Evolutionary conservation across 139 green algal genomes (phyloP).

Genomic region (Chlamydomonas eustigma): DNA sequence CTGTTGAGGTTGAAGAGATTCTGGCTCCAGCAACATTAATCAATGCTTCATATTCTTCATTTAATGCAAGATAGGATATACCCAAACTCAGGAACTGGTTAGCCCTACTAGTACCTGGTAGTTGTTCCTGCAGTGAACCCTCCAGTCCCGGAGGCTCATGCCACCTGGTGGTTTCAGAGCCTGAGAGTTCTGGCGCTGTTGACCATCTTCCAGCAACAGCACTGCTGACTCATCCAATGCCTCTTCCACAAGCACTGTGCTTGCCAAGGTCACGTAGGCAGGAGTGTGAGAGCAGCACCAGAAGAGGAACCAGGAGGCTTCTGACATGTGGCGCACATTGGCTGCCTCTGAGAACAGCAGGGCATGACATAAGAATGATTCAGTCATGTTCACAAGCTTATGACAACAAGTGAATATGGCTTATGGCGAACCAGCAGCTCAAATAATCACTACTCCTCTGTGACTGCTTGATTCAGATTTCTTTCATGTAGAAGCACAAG

Average conservation of each 20-base stretch:
- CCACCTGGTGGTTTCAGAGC: not conserved
- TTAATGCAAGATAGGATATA: too few relatives aligned
- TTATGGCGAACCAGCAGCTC: not conserved
- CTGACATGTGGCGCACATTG: constrained; percentile 61
- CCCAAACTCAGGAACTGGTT: not conserved
- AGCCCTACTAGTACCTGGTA: not conserved
- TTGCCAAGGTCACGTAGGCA: not conserved
- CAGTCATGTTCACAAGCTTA: not conserved
- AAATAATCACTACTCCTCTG: too few relatives aligned
- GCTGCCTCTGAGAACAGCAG: not conserved
- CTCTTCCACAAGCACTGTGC: constrained; percentile 5
- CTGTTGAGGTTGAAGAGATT: too few relatives aligned
- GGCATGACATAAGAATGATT: not conserved
- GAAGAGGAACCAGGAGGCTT: constrained; percentile 80
- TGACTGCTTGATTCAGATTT: too few relatives aligned
- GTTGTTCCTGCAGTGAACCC: constrained; percentile 2
- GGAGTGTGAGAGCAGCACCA: constrained; percentile 22
- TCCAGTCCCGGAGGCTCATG: not conserved
- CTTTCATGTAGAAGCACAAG: too few relatives aligned
- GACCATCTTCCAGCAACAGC: not conserved
- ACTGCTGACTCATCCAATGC: not conserved
- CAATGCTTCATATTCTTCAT: too few relatives aligned
- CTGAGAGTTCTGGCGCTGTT: not conserved
- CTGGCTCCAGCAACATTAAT: too few relatives aligned
- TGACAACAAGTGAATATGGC: not conserved